phyloP scores from a whole-genome alignment of 169 alveolate genomes.

The Plasmodium chabaudi region DNA sequence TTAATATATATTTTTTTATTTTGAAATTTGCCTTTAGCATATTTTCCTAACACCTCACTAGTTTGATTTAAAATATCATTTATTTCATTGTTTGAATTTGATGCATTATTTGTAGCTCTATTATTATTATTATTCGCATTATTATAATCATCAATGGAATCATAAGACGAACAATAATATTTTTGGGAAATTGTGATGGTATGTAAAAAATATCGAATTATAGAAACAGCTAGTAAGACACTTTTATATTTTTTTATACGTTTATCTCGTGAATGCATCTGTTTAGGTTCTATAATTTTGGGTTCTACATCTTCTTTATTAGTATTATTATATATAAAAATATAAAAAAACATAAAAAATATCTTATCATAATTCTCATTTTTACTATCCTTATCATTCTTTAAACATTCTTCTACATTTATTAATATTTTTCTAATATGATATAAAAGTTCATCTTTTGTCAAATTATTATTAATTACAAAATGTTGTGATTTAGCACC shows the following conservation, averaged over 20 bases:
- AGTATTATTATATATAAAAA: slow-evolving; percentile 9
- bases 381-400: slow-evolving; percentile 15
- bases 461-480: slow-evolving; percentile 22
- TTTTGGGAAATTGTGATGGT: slow-evolving; percentile 38
- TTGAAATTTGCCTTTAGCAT: slow-evolving; percentile 21
- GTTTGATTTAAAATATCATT: slow-evolving; percentile 23
- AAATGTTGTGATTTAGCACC: slow-evolving; percentile 24
- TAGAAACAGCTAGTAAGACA: slow-evolving; percentile 13
- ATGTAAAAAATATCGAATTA: slow-evolving; percentile 39
- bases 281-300: background rate
- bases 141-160: slow-evolving; percentile 25
- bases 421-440: slow-evolving; percentile 20
- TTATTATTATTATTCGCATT: background rate
- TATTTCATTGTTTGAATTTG: slow-evolving; percentile 5
- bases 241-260: slow-evolving; percentile 11
- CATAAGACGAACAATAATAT: slow-evolving; percentile 26
- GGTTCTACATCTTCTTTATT: background rate
- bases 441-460: slow-evolving; percentile 35
- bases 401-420: slow-evolving; percentile 13
- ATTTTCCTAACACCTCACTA: slow-evolving; percentile 19
- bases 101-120: background rate
- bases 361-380: slow-evolving; percentile 22
- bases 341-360: slow-evolving; percentile 33
- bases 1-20: slow-evolving; percentile 40
- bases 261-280: background rate